Conservation (phyloP, 164 flowering plant species). For the Kalanchoe fedtschenkoi region DNA sequence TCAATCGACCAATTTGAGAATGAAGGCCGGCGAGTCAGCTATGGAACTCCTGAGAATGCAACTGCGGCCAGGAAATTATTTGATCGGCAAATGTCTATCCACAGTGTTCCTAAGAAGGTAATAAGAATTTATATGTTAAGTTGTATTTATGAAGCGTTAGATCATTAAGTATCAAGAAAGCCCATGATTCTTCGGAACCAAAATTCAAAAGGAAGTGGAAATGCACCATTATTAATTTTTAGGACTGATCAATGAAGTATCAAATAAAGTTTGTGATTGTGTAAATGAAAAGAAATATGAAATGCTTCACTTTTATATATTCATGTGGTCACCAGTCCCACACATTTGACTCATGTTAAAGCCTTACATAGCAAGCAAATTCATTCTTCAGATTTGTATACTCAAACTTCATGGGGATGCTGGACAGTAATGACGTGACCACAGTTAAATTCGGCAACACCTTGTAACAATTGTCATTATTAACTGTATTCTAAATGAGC, state of each 20-base stretch:
- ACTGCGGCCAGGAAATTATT: conserved; percentile 93
- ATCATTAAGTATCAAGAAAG: too few species aligned
- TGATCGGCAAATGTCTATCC: conserved; percentile 95
- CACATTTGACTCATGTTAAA: too few species aligned
- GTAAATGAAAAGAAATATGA: not conserved
- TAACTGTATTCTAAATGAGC: not conserved
- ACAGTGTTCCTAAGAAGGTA: conserved; percentile 96
- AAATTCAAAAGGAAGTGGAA: not conserved
- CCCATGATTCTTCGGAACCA: not conserved
- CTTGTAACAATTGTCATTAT: too few species aligned
- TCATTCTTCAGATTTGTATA: too few species aligned
- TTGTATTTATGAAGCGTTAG: not conserved
- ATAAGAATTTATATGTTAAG: not conserved
- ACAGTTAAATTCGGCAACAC: too few species aligned
- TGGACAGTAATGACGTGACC: too few species aligned
- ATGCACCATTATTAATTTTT: not conserved
- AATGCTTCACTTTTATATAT: not conserved
- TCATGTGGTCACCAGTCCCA: not conserved
- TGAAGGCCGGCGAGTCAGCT: conserved; percentile 97
- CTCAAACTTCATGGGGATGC: too few species aligned
- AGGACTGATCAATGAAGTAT: not conserved
- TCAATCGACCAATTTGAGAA: conserved; percentile 88
- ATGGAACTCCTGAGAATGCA: conserved; percentile 98
- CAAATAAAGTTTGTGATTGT: not conserved
- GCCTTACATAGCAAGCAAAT: too few species aligned